phyloP scores from a whole-genome alignment of 2,329 filamentous ascomycete species.

The Aspergillus chevalieri region DNA sequence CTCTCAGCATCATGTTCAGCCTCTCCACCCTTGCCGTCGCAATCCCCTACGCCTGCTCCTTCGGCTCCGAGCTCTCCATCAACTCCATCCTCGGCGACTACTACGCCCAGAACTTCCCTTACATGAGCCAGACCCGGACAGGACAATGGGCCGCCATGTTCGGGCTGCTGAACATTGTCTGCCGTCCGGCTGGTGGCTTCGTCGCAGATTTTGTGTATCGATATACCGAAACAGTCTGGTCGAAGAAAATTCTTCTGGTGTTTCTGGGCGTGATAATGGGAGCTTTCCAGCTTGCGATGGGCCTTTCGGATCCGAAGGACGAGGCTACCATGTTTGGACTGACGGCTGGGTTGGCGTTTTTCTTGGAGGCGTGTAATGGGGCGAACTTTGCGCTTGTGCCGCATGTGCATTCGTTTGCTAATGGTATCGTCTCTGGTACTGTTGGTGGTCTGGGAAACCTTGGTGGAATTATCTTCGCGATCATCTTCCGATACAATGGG shows the following conservation, averaged over 20 bases:
- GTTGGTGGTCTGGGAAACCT: slow-evolving; percentile 77
- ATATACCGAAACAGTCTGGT: slow-evolving; percentile 49
- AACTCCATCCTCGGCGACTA: slow-evolving; percentile 57
- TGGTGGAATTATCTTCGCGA: slow-evolving; percentile 76
- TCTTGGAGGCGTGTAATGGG: slow-evolving; percentile 78
- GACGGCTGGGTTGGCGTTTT: slow-evolving; percentile 69
- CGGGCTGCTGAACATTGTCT: slow-evolving; percentile 47
- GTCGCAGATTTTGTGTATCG: slow-evolving; percentile 53
- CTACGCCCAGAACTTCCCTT: slow-evolving; percentile 52
- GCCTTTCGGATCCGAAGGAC: slow-evolving; percentile 56
- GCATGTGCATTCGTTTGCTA: slow-evolving; percentile 76
- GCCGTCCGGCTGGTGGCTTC: slow-evolving; percentile 45
- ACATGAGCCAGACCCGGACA: slow-evolving; percentile 49
- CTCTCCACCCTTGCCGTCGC: slow-evolving; percentile 49
- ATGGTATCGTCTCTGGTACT: slow-evolving; percentile 71
- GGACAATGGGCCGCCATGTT: slow-evolving; percentile 54
- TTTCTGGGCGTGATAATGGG: slow-evolving; percentile 52
- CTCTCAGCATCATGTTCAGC: slow-evolving; percentile 57
- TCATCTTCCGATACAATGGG: slow-evolving; percentile 72
- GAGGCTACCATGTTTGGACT: slow-evolving; percentile 67
- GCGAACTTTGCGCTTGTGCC: slow-evolving; percentile 81
- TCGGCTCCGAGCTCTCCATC: slow-evolving; percentile 55
- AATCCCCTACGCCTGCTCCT: slow-evolving; percentile 54
- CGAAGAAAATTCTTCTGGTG: slow-evolving; percentile 59
- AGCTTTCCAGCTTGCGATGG: slow-evolving; percentile 57